Evolutionary conservation across 192 early-diverging fungal species (phyloP), one percentile per base, ranked within the genome.

Genomic region (Coemansia sp.): DNA sequence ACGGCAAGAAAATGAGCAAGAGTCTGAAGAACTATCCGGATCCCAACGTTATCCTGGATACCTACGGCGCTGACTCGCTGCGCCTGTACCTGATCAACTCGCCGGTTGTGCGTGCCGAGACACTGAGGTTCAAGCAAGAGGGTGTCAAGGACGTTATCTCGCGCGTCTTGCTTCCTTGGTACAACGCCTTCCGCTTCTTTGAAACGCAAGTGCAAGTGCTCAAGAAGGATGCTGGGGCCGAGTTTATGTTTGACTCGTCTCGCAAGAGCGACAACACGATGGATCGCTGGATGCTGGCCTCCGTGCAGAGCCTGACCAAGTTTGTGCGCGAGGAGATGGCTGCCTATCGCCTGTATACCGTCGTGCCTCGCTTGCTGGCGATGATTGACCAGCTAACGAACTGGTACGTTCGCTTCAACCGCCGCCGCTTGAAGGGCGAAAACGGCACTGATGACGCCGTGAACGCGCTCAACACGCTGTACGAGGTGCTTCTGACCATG

Each of bases 1-100:
- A 99, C 69, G 98, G 98, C 73, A 98, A 98, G 84, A 99, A 99
- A 86, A 99, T 99, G 98, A 92, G 90, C 75, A 99, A 99, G 88
- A 87, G 93, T 62, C 86, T 96, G 46, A 95, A 98, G 89, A 99
- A 99, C 87, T 99, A 99, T 78, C 95, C 98, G 11, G 95, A 97
- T 66, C 96, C 96, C 34, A 88, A 62, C 65, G 55, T 86, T 32
- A 84, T 99, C 57, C 84, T 99, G 66, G 76, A 97, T 68, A 79
- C 86, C 55, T 95, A 94, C 84, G 98, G 98, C 69, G 95, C 96
- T 51, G 98, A 99, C 80, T 89, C 94, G 41, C 86, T 99, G 60
- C 89, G 94, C 55, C 84, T 99, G 61, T 99, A 98, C 78, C 77
- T 98, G 65, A 95, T 99, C 86, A 98, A 94, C 80, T 99, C 97